phyloP scores from a whole-genome alignment of 805 yeast genomes.

The Kockiozyma suomiensis region DNA sequence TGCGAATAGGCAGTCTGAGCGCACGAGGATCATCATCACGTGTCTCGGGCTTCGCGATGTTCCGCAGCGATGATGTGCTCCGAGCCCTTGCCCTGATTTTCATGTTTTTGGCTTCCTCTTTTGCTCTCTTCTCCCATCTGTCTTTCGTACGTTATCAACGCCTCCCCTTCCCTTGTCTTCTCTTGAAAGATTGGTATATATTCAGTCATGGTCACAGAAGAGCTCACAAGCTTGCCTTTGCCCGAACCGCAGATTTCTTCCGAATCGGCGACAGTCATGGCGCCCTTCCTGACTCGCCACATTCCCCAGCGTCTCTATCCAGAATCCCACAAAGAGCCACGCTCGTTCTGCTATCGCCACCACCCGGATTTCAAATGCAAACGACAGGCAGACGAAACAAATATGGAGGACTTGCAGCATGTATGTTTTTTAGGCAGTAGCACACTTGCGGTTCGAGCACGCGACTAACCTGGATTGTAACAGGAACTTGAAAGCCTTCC shows the following conservation, averaged over 20 bases:
- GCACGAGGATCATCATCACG: no score
- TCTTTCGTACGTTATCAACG: no score
- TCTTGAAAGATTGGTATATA: no score
- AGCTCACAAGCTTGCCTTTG: not conserved
- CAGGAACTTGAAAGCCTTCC: conserved; percentile 51
- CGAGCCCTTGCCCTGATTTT: not conserved
- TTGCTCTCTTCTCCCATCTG: not conserved
- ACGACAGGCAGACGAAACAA: conserved; percentile 63
- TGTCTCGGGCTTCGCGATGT: conserved; percentile 2
- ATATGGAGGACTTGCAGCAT: conserved; percentile 65
- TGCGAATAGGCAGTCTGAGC: no score
- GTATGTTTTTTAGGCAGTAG: no score
- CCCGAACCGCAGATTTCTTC: not conserved
- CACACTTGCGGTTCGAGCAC: no score
- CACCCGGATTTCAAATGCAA: conserved; percentile 83
- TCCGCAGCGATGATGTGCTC: conserved; percentile 10
- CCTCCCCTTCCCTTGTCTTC: not conserved
- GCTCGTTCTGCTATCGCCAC: conserved; percentile 82
- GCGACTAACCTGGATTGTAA: conserved; percentile 33
- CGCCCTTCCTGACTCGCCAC: conserved; percentile 31
- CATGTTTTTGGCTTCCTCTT: no score
- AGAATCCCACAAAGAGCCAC: conserved; percentile 30
- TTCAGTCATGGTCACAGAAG: not conserved
- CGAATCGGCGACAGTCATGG: conserved; percentile 17
- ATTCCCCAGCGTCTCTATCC: conserved; percentile 31